Conservation (phyloP, 164 flowering plant species). For the Vitis labrusca region DNA sequence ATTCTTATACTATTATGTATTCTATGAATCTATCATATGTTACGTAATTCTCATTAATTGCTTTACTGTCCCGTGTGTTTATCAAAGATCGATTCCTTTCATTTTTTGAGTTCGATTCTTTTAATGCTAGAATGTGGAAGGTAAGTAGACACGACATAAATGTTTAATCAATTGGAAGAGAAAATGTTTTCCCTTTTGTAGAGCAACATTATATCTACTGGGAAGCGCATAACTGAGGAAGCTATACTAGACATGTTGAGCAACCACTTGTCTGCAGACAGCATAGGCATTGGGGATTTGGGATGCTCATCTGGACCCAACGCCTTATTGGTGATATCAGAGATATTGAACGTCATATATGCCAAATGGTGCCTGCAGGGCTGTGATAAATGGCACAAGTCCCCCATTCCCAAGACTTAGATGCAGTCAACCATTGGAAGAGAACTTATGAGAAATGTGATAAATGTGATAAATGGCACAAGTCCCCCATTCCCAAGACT, state of each 20-base stretch:
- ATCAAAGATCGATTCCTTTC: too few species aligned
- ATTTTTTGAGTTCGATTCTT: too few species aligned
- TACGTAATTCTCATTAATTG: neutral
- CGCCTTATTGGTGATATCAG: constrained; percentile 20
- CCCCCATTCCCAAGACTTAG: too few species aligned
- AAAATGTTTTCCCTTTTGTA: constrained; percentile 8
- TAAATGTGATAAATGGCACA: too few species aligned
- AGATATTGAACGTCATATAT: constrained; percentile 22
- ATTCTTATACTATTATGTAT: too few species aligned
- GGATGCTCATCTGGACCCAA: constrained; percentile 68
- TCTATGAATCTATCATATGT: too few species aligned
- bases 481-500: too few species aligned
- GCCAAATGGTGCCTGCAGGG: constrained; percentile 6
- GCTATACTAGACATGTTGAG: constrained; percentile 14
- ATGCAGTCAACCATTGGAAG: too few species aligned
- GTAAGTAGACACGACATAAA: too few species aligned
- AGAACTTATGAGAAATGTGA: too few species aligned
- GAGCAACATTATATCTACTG: constrained; percentile 34
- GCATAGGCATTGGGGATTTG: constrained; percentile 49
- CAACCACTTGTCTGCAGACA: constrained; percentile 3
- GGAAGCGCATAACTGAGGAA: constrained; percentile 21
- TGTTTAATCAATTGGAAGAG: too few species aligned
- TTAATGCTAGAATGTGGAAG: neutral
- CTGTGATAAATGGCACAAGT: neutral
- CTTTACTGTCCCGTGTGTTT: too few species aligned